Percentiles rank a stretch among this genome's conserved stretches.
phyloP scores from a whole-genome alignment of 2,329 filamentous ascomycete species.

The Colletotrichum tabaci region DNA sequence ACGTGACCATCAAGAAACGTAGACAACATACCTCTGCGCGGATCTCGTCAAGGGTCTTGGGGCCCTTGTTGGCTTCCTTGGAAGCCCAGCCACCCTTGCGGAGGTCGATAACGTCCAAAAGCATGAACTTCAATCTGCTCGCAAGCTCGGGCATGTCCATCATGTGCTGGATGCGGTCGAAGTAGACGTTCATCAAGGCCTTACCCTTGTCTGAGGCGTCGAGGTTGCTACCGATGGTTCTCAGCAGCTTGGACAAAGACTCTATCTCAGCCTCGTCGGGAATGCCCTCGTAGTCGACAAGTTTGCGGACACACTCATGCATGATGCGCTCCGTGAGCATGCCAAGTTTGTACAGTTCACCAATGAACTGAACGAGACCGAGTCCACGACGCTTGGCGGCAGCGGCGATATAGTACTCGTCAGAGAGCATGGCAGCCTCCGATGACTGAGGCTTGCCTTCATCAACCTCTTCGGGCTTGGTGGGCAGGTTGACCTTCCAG shows the following conservation, averaged over 20 bases:
- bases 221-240: slow-evolving; percentile 91
- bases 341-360: slow-evolving; percentile 97
- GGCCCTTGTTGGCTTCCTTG: slow-evolving; percentile 93
- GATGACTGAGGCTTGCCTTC: slow-evolving; percentile 63
- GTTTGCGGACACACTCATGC: slow-evolving; percentile 98
- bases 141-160: slow-evolving; percentile 84
- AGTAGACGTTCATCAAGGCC: slow-evolving; percentile 93
- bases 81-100: slow-evolving; percentile 84
- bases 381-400: slow-evolving; percentile 97
- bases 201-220: slow-evolving; percentile 87
- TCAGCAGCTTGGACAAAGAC: slow-evolving; percentile 92
- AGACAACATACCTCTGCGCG: slow-evolving; percentile 76
- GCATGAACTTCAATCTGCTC: slow-evolving; percentile 95
- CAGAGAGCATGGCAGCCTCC: slow-evolving; percentile 88
- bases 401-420: slow-evolving; percentile 95
- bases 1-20: neutral
- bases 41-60: slow-evolving; percentile 96
- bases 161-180: slow-evolving; percentile 87
- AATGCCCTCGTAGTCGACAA: slow-evolving; percentile 93
- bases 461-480: slow-evolving; percentile 78
- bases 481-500: slow-evolving; percentile 91
- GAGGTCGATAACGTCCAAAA: slow-evolving; percentile 93
- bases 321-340: slow-evolving; percentile 99
- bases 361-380: slow-evolving; percentile 98
- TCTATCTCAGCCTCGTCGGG: slow-evolving; percentile 98